Evolutionary conservation across 2,329 filamentous ascomycete species (phyloP), one percentile per base, ranked within the genome.

Genomic region (Diaporthe sp.): DNA sequence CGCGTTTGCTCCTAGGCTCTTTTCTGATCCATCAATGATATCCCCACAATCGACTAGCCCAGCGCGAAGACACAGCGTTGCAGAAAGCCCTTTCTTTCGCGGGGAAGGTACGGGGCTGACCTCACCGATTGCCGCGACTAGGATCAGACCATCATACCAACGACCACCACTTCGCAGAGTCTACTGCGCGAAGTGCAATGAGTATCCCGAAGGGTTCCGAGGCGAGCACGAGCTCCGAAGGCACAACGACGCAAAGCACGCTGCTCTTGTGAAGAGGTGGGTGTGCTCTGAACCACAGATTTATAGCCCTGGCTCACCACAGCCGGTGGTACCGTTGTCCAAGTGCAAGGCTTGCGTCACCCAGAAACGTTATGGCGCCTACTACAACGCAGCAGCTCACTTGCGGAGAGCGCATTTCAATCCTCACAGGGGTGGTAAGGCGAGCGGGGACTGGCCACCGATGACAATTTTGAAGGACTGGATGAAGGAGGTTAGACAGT

Each of bases 151-250:
- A 1, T 82, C 86, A 0, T 89, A 89, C 73, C 88, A 88, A 74
- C 84, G 88, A 35, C 86, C 87, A 30, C 89, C 91, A 32, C 89
- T 94, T 69, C 90, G 91, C 32, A 94, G 94, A 77, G 92, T 95
- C 66, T 92, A 91, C 80, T 98, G 96, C 82, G 86, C 87, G 25
- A 90, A 93, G 78, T 98, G 96, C 85, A 92, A 92, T 77, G 94
- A 95, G 79, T 92, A 96, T 75, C 94, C 94, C 3, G 92, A 95
- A 75, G 95, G 96, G 7, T 98, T 98, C 82, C 93, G 96, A 59
- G 96, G 96, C 73, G 95, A 97, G 72, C 96, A 98, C 82, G 96
- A 98, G 82, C 87, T 95, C 65, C 88, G 92, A 72, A 88, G 94
- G 73, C 94, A 96, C 81, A 86, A 85, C 25, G 88, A 90, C 75